These are phyloP conservation scores for Trypanosomatidae sp. DNA, from an alignment of 208 protist genomes.

Conservation along the genomic window DNA sequence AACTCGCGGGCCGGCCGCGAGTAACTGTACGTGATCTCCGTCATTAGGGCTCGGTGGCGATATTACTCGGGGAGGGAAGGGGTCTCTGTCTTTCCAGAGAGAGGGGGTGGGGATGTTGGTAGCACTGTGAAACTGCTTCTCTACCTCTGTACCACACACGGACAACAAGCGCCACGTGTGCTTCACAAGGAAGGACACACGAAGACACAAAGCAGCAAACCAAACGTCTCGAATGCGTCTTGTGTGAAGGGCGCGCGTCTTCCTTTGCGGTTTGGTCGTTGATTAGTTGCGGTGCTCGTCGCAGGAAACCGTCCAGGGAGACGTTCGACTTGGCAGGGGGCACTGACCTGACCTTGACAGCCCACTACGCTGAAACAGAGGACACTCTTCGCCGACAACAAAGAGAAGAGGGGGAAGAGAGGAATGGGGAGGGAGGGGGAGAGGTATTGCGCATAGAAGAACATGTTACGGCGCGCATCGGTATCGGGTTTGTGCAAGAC, in stretches of 20 bases:
- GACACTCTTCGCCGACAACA: not conserved
- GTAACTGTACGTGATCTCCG: conserved; percentile 94
- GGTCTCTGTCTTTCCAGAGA: not conserved
- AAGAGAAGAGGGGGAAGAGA: not conserved
- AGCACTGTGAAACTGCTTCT: not conserved
- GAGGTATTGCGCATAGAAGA: not conserved
- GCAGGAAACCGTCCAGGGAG: not conserved
- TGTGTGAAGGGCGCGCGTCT: not conserved
- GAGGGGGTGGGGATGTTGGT: not conserved
- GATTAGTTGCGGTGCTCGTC: too few relatives aligned
- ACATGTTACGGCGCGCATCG: not conserved
- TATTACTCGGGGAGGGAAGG: not conserved
- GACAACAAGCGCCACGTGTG: not conserved
- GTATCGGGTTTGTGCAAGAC: not conserved
- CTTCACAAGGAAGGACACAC: not conserved
- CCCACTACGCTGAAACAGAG: not conserved
- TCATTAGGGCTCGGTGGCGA: conserved; percentile 40
- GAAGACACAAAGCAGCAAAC: not conserved
- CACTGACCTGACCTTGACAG: not conserved
- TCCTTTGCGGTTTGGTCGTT: not conserved
- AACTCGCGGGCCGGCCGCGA: conserved; percentile 91
- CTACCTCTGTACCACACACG: not conserved
- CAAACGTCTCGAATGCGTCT: not conserved
- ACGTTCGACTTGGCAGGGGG: not conserved
- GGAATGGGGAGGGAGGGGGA: not conserved